A percentile compares a stretch with the other conserved stretches of the same genome.
Conservation (phyloP, 306 rosid species). For the Cucumis sativus region Cucumber_9930_V3 NC_026660.2:28691501-28692000, state of each 20-base stretch:
- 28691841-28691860: neutral
- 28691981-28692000: neutral
- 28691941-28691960: slow-evolving; percentile 3
- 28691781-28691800: neutral
- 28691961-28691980: neutral
- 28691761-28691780: neutral
- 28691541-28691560: too few relatives aligned
- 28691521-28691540: too few relatives aligned
- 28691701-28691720: neutral
- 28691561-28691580: too few relatives aligned
- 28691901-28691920: neutral
- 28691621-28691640: too few relatives aligned
- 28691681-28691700: neutral
- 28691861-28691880: slow-evolving; percentile 1
- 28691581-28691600: too few relatives aligned
- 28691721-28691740: slow-evolving; percentile 2
- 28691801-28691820: slow-evolving; percentile 8
- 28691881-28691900: neutral
- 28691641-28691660: too few relatives aligned
- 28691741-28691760: neutral
- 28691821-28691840: neutral
- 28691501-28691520: too few relatives aligned
- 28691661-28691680: too few relatives aligned
- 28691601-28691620: too few relatives aligned
- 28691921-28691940: neutral